Conservation (phyloP, 2,329 filamentous ascomycete genomes). For the Cercospora janseana region DNA sequence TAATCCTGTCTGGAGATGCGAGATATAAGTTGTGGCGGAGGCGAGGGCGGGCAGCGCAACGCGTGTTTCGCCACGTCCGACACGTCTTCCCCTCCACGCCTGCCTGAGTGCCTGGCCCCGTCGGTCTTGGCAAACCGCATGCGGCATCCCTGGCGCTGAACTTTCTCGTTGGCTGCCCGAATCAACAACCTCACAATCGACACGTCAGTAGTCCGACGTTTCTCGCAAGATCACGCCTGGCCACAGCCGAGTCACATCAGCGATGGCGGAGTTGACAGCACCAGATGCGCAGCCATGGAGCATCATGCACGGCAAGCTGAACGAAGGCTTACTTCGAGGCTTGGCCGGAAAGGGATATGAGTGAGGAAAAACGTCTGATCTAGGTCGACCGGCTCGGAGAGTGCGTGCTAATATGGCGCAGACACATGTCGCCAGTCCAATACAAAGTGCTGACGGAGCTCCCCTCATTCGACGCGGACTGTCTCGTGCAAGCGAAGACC, state of each 20-base stretch:
- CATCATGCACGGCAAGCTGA: slow-evolving; percentile 28
- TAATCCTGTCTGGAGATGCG: neutral
- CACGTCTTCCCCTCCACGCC: no score
- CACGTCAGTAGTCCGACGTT: neutral
- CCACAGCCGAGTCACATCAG: neutral
- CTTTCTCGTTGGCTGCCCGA: neutral
- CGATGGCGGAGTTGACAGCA: slow-evolving; percentile 10
- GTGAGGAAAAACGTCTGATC: slow-evolving; percentile 22
- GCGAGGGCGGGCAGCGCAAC: neutral
- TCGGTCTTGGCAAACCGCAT: neutral
- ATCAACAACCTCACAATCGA: neutral
- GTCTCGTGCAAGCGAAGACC: slow-evolving; percentile 68
- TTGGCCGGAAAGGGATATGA: slow-evolving; percentile 27
- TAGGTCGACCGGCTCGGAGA: slow-evolving; percentile 7
- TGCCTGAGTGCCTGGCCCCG: neutral
- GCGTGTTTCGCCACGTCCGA: neutral
- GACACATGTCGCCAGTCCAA: slow-evolving; percentile 55
- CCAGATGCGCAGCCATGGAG: slow-evolving; percentile 25
- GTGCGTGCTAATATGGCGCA: slow-evolving; percentile 41
- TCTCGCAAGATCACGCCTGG: neutral
- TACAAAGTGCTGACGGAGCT: slow-evolving; percentile 54
- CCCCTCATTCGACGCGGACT: slow-evolving; percentile 51
- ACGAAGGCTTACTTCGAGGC: slow-evolving; percentile 26
- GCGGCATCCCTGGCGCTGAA: neutral
- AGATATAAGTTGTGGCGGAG: neutral